Evolutionary conservation across 1,139 yeast species (phyloP).

Genomic region (Hyphopichia buzzinii): DNA sequence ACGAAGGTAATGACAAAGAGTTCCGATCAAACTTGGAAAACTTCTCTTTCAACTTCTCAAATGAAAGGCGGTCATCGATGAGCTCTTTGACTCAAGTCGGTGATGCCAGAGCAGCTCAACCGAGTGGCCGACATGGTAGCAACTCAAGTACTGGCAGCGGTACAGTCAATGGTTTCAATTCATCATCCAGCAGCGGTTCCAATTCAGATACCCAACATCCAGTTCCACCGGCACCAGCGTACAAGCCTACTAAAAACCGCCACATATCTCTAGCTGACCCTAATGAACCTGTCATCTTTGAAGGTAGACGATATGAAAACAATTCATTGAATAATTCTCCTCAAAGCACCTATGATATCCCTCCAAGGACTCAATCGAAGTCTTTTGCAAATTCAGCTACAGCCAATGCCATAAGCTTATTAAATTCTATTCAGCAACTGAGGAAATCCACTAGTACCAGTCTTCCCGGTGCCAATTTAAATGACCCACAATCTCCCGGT

Average conservation of each 20-base stretch:
- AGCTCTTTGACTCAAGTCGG: constrained; percentile 7
- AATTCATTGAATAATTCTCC: constrained; percentile 1
- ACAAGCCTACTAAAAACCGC: constrained; percentile 1
- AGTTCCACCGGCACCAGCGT: constrained; percentile 1
- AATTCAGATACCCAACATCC: neutral
- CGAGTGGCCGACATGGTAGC: constrained; percentile 4
- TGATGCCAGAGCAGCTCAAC: constrained; percentile 7
- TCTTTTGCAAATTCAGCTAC: constrained; percentile 3
- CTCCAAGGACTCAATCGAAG: constrained; percentile 4
- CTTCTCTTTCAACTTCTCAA: constrained; percentile 25
- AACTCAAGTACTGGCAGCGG: constrained; percentile 12
- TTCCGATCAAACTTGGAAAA: constrained; percentile 32
- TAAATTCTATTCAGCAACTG: constrained; percentile 4
- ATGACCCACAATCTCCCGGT: constrained; percentile 1
- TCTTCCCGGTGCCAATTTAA: neutral
- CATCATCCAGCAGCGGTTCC: constrained; percentile 9
- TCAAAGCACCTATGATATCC: constrained; percentile 2
- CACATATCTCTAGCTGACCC: constrained; percentile 5
- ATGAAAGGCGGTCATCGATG: constrained; percentile 6
- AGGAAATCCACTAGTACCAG: neutral
- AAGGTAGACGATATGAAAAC: constrained; percentile 3
- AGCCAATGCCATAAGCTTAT: constrained; percentile 4
- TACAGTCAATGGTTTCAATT: constrained; percentile 8
- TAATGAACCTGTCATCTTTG: constrained; percentile 6
- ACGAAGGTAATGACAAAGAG: constrained; percentile 27